A percentile compares a stretch with the other conserved stretches of the same genome.
These are phyloP conservation scores for Linum lewisii DNA, from an alignment of 345 rosid genomes.

Conservation along the genomic window DNA sequence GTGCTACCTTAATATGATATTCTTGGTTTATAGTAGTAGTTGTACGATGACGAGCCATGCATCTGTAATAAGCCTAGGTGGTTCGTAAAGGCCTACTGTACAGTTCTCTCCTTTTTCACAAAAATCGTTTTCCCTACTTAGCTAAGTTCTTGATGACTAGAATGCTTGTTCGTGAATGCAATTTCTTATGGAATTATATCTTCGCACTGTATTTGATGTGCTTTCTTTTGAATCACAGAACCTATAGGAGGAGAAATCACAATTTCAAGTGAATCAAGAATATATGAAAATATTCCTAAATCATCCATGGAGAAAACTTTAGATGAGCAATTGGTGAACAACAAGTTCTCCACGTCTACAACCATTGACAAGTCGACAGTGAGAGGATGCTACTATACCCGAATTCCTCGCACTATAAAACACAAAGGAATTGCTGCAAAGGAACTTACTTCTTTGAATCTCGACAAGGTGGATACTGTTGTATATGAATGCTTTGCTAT, in stretches of 20 bases:
- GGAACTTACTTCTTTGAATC: conserved; percentile 78
- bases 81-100: no score
- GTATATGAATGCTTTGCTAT: conserved; percentile 4
- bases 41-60: no score
- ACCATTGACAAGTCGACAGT: conserved; percentile 29
- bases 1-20: no score
- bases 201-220: not conserved
- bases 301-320: conserved; percentile 56
- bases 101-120: no score
- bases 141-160: no score
- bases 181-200: not conserved
- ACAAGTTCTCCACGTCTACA: conserved; percentile 32
- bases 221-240: conserved; percentile 33
- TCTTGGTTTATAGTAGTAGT: no score
- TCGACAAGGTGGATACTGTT: conserved; percentile 59
- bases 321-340: conserved; percentile 54
- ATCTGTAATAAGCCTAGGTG: no score
- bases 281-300: conserved; percentile 33
- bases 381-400: conserved; percentile 69
- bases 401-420: conserved; percentile 62
- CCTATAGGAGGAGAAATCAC: conserved; percentile 92
- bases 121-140: no score
- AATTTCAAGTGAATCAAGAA: conserved; percentile 47
- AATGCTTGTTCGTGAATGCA: not conserved
- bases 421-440: conserved; percentile 49